Evolutionary conservation across 2,329 filamentous ascomycete species (phyloP), one percentile per base, ranked within the genome.

Genomic region (Fonsecaea nubica): DNA sequence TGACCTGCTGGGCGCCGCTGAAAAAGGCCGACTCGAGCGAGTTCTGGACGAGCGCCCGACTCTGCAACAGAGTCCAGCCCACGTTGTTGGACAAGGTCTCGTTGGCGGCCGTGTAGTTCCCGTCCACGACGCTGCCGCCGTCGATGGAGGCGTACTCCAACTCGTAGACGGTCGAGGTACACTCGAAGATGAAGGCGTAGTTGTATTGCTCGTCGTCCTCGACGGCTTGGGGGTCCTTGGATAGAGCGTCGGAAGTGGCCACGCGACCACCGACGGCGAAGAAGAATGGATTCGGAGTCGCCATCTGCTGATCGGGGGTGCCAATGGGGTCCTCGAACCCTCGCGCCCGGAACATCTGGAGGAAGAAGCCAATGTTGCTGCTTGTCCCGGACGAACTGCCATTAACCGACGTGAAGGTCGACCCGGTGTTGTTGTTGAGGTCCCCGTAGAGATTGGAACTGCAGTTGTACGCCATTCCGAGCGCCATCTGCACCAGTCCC

Each of bases 311-410:
- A 15, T 36, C 32, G 1, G 30, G 35, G 7, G 55, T 30, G 12
- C 55, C 55, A 12, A 58, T 58, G 2, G 55, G 55, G 36, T 58
- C 55, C 7, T 21, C 15, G 21, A 42, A 58, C 8, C 10, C 18
- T 30, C 21, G 55, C 18, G 30, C 1, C 13, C 55, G 6, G 36
- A 58, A 58, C 55, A 58, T 58, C 21, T 58, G 55, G 8, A 58
- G 36, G 35, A 58, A 58, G 55, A 58, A 58, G 36, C 36, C 36
- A 10, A 58, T 58, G 55, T 58, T 58, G n/a, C 55, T 58, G n/a
- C 4, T 30, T 3, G 55, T 58, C 32, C 21, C 36, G 36, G n/a
- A 33, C 33, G 36, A 58, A 6, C 55, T 58, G 21, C 55, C 36
- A 35, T 30, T 40, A 1, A 10, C 18, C 2, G 35, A 38, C 32